Conservation (phyloP, 257 asterid genomes). For the Eustoma russellianum region DNA sequence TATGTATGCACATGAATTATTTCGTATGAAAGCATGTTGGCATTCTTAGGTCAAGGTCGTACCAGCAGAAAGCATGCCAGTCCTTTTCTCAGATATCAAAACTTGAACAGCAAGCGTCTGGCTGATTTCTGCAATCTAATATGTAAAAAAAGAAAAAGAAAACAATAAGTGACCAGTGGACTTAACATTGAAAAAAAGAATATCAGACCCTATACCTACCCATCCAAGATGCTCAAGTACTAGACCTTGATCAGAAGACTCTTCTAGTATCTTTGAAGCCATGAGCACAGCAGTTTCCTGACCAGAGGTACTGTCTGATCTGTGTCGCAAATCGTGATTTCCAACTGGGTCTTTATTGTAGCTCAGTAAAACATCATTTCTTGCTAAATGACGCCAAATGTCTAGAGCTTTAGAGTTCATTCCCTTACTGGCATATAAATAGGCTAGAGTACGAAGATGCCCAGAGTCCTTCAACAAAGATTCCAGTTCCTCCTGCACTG, state of each 20-base stretch:
- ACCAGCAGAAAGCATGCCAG: conserved; percentile 66
- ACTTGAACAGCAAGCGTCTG: conserved; percentile 78
- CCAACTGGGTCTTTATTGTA: conserved; percentile 28
- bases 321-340: conserved; percentile 36
- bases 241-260: conserved; percentile 77
- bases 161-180: conserved; percentile 7
- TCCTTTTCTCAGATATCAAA: conserved; percentile 73
- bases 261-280: conserved; percentile 83
- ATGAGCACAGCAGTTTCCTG: conserved; percentile 62
- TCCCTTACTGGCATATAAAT: conserved; percentile 87
- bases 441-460: conserved; percentile 89
- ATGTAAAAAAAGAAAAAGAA: conserved; percentile 12
- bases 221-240: conserved; percentile 93
- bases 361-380: conserved; percentile 43
- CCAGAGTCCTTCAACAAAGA: conserved; percentile 77
- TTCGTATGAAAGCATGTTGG: too few relatives aligned
- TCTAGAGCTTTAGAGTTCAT: conserved; percentile 80
- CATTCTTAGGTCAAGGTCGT: conserved; percentile 11
- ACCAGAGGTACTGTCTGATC: conserved; percentile 25
- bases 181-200: conserved; percentile 1
- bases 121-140: conserved; percentile 80
- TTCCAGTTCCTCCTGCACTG: conserved; percentile 99
- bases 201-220: conserved; percentile 39
- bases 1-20: too few relatives aligned
- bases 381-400: conserved; percentile 81